Evolutionary conservation across 768 basidiomycete genomes (phyloP).

Genomic region (Trichaptum fuscoviolaceum): DNA sequence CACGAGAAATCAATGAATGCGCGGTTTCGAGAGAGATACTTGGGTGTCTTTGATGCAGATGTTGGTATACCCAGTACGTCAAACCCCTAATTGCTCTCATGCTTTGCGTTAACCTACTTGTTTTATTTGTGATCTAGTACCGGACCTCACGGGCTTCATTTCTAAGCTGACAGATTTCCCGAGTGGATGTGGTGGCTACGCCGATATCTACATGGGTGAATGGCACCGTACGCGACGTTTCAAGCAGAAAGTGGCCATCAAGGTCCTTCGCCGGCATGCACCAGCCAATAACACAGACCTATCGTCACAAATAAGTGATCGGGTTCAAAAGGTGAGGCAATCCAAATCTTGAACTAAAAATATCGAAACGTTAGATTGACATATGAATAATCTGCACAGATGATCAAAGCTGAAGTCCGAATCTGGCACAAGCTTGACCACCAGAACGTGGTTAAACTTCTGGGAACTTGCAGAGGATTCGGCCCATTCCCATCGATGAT

Average conservation of each 20-base stretch:
- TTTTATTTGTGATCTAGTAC: not conserved
- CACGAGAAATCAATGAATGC: too few species aligned
- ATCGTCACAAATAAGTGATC: slow-evolving; percentile 3
- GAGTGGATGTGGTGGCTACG: slow-evolving; percentile 8
- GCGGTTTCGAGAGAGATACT: too few species aligned
- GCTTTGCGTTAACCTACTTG: too few species aligned
- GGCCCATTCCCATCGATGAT: slow-evolving; percentile 13
- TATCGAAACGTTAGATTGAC: too few species aligned
- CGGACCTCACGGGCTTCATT: slow-evolving; percentile 9
- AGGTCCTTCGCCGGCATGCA: slow-evolving; percentile 7
- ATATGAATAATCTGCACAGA: too few species aligned
- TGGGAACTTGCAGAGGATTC: slow-evolving; percentile 10
- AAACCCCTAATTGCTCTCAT: too few species aligned
- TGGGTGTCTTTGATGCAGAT: too few species aligned
- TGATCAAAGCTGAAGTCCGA: slow-evolving; percentile 8
- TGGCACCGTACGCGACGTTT: slow-evolving; percentile 3
- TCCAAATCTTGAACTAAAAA: too few species aligned
- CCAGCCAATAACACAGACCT: not conserved
- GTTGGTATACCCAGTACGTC: too few species aligned
- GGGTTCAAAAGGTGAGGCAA: not conserved
- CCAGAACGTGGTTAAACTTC: slow-evolving; percentile 11
- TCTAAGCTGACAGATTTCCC: slow-evolving; percentile 6
- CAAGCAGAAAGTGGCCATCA: slow-evolving; percentile 9
- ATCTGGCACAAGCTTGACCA: slow-evolving; percentile 13
- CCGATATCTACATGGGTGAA: slow-evolving; percentile 9